Evolutionary conservation across 768 basidiomycete genomes (phyloP), one percentile per base, ranked within the genome.

Genomic region (Royoungia palumana): DNA sequence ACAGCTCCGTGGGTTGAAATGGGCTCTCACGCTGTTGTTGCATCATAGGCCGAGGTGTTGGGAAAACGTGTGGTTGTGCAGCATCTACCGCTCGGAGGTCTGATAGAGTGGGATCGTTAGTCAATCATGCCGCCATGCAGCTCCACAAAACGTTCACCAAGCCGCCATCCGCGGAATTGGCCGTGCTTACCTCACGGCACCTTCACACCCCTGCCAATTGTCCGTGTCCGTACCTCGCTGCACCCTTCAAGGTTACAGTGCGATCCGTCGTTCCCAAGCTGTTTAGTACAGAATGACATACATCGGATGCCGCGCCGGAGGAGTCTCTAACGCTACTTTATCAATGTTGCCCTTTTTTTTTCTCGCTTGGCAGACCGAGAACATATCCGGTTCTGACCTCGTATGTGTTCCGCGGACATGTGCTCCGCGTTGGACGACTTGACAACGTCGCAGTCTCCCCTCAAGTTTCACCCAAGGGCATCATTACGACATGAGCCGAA

Each of bases 11-110:
- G 32, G 16, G 32, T 6, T 7, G 32, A 32, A 16, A 32, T 28
- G n/a, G 46, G 42, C 39, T 62, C 40, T 53, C 43, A 47, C 40
- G 28, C 14, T 28, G 24, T 48, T 20, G 22, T 47, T 22, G 20
- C 32, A 32, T 16, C 32, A 16, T 51, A 90, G 81, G 93, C 84
- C 7, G 95, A 99, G 68, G 94, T 97, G 12, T 73, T 97, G 35
- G 83, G 85, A 14, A 97, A 97, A 68, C 79, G 89, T 14, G 94
- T 97, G n/a, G 95, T 97, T 5, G 91, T 97, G 4, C 94, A 98
- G 65, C 94, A 96, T 63, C 73, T 97, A 41, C 87, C 88, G 8
- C 75, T 96, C 20, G 94, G 93, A 17, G 88, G 90, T 1, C 59
- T 92, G 21, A 69, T 94, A 46, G 79, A 82, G 59, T 91, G 89